Percentiles rank a stretch among this genome's conserved stretches.
Evolutionary conservation across 1,284 basidiomycete genomes (phyloP).

Genomic region (Cutaneotrichosporon daszewskae): DNA sequence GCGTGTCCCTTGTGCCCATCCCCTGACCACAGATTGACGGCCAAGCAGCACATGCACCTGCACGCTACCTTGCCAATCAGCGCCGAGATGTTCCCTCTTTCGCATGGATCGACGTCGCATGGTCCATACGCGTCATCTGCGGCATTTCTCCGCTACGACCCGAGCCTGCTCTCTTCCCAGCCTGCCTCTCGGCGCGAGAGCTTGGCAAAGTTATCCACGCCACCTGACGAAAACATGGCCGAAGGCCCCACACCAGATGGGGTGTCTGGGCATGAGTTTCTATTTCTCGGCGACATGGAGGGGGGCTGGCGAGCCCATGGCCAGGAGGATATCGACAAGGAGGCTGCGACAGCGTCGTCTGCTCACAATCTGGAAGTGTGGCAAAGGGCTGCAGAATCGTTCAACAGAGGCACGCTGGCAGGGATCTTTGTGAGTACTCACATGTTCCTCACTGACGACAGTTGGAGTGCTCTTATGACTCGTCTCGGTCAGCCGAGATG

Average conservation of each 20-base stretch:
- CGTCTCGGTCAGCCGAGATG: slow-evolving; percentile 29
- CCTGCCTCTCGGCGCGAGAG: slow-evolving; percentile 5
- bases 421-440: slow-evolving; percentile 41
- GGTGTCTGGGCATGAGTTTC: slow-evolving; percentile 26
- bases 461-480: slow-evolving; percentile 48
- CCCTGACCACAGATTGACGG: slow-evolving; percentile 1
- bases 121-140: slow-evolving; percentile 43
- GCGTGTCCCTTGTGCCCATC: slow-evolving; percentile 9
- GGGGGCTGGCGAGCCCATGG: slow-evolving; percentile 20
- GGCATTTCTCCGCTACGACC: slow-evolving; percentile 41
- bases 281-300: slow-evolving; percentile 47
- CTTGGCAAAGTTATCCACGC: not conserved
- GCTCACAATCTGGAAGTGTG: slow-evolving; percentile 33
- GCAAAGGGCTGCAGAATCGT: slow-evolving; percentile 36
- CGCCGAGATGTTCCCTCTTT: slow-evolving; percentile 34
- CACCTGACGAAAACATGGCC: slow-evolving; percentile 2
- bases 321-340: slow-evolving; percentile 18
- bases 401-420: slow-evolving; percentile 28
- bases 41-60: slow-evolving; percentile 19
- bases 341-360: slow-evolving; percentile 12
- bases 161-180: slow-evolving; percentile 9
- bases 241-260: not conserved
- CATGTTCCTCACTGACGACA: slow-evolving; percentile 5
- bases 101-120: slow-evolving; percentile 40
- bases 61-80: slow-evolving; percentile 35